phyloP scores from a whole-genome alignment of 129 eudicot species.

The Erigeron canadensis region DNA sequence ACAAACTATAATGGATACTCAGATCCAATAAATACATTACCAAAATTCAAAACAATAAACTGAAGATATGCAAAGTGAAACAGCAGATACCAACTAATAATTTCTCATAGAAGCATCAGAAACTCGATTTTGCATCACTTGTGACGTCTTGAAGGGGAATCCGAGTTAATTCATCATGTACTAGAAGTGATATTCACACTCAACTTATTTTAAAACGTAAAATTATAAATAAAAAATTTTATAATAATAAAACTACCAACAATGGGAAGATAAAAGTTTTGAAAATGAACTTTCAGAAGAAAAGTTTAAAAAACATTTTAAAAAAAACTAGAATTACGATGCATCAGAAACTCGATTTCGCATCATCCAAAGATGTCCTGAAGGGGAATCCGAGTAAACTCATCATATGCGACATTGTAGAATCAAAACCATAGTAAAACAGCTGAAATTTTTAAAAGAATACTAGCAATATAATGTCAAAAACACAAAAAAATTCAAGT shows the following conservation, averaged over 20 bases:
- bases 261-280: background rate
- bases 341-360: conserved; percentile 83
- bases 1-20: too few species aligned
- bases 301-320: background rate
- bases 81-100: too few species aligned
- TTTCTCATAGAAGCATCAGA: too few species aligned
- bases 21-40: too few species aligned
- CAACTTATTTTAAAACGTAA: background rate
- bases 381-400: conserved; percentile 86
- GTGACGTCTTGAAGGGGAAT: too few species aligned
- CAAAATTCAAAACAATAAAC: background rate
- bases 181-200: background rate
- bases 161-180: background rate
- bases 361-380: conserved; percentile 75
- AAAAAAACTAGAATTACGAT: background rate
- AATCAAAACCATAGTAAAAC: too few species aligned
- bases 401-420: conserved; percentile 49
- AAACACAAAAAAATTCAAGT: background rate
- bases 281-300: background rate
- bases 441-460: too few species aligned
- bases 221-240: background rate
- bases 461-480: background rate
- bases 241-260: background rate
- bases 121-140: too few species aligned
- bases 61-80: background rate